A percentile compares a stretch with the other conserved stretches of the same genome.
phyloP scores from a whole-genome alignment of 2,329 filamentous ascomycete genomes.

The Pseudogymnoascus sp. region DNA sequence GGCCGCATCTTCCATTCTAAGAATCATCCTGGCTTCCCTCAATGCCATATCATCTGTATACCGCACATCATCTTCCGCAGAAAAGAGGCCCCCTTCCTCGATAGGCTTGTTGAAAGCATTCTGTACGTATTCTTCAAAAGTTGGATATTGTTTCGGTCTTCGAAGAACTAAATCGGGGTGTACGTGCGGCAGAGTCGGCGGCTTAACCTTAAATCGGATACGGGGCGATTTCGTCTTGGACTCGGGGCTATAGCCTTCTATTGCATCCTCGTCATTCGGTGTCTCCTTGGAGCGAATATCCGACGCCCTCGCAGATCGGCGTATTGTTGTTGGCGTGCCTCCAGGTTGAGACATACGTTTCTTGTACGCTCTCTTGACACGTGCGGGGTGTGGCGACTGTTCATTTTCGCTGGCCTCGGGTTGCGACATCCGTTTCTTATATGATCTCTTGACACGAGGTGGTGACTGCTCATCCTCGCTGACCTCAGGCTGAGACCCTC shows the following conservation, averaged over 20 bases:
- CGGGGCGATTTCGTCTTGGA: conserved; percentile 30
- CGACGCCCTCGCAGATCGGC: conserved; percentile 19
- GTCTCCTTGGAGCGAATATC: conserved; percentile 14
- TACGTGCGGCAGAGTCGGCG: conserved; percentile 48
- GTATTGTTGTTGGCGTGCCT: conserved; percentile 14
- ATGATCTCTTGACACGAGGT: conserved; percentile 17
- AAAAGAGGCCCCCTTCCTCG: conserved; percentile 48
- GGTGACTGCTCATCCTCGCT: conserved; percentile 21
- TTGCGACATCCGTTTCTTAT: conserved; percentile 12
- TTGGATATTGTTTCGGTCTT: conserved; percentile 43
- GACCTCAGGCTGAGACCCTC: conserved; percentile 22
- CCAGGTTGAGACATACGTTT: conserved; percentile 16
- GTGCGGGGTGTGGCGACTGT: conserved; percentile 8
- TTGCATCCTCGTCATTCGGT: conserved; percentile 16
- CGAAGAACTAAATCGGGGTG: conserved; percentile 52
- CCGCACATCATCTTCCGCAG: conserved; percentile 47
- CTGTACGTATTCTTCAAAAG: conserved; percentile 52
- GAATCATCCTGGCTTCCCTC: conserved; percentile 62
- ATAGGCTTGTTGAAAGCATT: conserved; percentile 45
- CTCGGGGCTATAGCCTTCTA: conserved; percentile 20
- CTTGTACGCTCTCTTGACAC: conserved; percentile 13
- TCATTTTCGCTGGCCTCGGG: conserved; percentile 14
- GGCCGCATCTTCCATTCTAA: conserved; percentile 64
- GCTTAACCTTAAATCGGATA: conserved; percentile 43
- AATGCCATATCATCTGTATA: conserved; percentile 56